Evolutionary conservation across 176 grass and related monocot genomes (phyloP).

Genomic region (Tuctoria greenei): DNA sequence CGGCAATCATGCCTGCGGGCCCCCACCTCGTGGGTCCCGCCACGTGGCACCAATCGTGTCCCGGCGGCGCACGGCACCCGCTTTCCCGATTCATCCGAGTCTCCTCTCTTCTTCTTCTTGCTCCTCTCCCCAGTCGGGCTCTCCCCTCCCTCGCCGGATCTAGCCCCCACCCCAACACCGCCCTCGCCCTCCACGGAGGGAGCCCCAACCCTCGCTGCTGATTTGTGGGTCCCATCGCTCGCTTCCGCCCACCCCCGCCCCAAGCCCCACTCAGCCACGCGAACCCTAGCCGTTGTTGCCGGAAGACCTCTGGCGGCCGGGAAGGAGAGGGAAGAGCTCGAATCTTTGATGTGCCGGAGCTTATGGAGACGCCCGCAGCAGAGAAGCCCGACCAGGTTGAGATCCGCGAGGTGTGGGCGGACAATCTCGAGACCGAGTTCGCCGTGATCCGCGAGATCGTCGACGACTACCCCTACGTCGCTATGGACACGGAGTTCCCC

Average conservation of each 20-base stretch:
- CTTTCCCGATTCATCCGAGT: conserved; percentile 45
- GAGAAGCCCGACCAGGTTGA: conserved; percentile 60
- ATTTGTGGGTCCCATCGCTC: conserved; percentile 12
- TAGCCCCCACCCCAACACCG: conserved; percentile 4
- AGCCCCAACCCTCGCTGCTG: conserved; percentile 8
- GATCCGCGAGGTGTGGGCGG: conserved; percentile 69
- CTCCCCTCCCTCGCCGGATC: conserved; percentile 35
- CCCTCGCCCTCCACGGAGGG: conserved; percentile 28
- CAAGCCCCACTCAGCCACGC: not conserved
- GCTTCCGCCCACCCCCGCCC: not conserved
- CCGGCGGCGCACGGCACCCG: conserved; percentile 47
- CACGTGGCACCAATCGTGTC: conserved; percentile 52
- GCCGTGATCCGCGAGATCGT: conserved; percentile 57
- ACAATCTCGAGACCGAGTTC: conserved; percentile 73
- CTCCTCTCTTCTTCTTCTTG: conserved; percentile 39
- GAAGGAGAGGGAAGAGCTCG: conserved; percentile 14
- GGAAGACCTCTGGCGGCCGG: conserved; percentile 22
- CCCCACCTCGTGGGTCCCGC: conserved; percentile 10
- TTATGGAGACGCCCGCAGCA: conserved; percentile 36
- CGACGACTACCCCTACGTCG: conserved; percentile 53
- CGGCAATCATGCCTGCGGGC: conserved; percentile 45
- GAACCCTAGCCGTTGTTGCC: conserved; percentile 26
- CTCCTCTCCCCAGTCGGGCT: conserved; percentile 28
- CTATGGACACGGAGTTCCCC: conserved; percentile 81
- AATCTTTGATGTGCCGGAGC: conserved; percentile 48